Percentiles rank a stretch among this genome's conserved stretches.
These are phyloP conservation scores for Tetracentron sinense DNA, from an alignment of 164 flowering plant species.

Conservation along the genomic window DNA sequence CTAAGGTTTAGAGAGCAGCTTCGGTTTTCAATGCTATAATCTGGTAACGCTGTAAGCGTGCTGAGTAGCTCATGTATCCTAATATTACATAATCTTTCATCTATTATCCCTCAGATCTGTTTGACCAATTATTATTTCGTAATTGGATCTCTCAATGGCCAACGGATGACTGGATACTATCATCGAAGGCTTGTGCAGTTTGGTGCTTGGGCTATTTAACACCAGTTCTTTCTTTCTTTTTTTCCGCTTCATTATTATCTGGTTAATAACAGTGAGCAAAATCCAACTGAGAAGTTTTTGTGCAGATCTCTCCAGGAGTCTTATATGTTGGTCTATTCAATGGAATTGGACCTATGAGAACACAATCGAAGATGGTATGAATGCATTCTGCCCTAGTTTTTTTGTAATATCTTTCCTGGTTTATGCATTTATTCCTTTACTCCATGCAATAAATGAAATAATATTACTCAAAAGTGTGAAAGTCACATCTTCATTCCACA, in stretches of 20 bases:
- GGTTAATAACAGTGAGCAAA: not conserved
- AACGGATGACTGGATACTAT: not conserved
- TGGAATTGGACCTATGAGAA: slow-evolving; percentile 76
- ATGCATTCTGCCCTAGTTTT: not conserved
- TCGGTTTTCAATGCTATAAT: not conserved
- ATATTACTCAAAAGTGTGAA: not conserved
- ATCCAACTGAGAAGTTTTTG: not conserved
- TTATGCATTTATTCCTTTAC: not conserved
- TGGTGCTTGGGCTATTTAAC: not conserved
- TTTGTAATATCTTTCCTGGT: not conserved
- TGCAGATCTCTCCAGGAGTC: slow-evolving; percentile 81
- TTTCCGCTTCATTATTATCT: not conserved
- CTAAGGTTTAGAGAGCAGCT: not conserved
- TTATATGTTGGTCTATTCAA: slow-evolving; percentile 88
- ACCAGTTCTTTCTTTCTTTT: not conserved
- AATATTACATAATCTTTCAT: too few relatives aligned
- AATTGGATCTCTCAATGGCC: not conserved
- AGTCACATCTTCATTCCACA: not conserved
- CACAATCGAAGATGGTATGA: slow-evolving; percentile 90
- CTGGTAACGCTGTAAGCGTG: not conserved
- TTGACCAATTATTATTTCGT: not conserved
- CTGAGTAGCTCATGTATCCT: not conserved
- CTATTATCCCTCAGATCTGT: too few relatives aligned
- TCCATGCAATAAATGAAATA: not conserved
- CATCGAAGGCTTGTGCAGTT: not conserved